A percentile compares a stretch with the other conserved stretches of the same genome.
Conservation (phyloP, 2,329 filamentous ascomycete species). For the Colletotrichum eremochloae region DNA sequence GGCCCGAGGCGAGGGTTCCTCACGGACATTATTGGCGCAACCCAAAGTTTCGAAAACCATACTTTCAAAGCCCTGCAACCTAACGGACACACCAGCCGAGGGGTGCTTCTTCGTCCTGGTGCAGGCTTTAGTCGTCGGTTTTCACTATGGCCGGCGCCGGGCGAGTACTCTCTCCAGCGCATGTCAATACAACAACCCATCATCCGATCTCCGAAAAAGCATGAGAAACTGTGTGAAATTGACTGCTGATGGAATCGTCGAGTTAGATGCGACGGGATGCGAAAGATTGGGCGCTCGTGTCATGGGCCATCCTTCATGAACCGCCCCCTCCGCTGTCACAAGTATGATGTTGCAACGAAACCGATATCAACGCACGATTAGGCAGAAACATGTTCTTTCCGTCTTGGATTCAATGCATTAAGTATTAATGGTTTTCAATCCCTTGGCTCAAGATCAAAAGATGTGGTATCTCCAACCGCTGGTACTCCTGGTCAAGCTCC, state of each 20-base stretch:
- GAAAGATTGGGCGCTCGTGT: too few species aligned
- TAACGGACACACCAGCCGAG: not conserved
- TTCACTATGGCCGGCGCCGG: too few species aligned
- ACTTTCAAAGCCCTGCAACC: too few species aligned
- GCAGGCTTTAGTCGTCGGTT: not conserved
- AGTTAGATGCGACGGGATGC: not conserved
- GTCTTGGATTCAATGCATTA: not conserved
- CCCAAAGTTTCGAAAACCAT: too few species aligned
- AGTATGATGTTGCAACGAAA: not conserved
- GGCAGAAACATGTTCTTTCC: not conserved
- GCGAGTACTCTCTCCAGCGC: not conserved
- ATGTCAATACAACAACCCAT: not conserved
- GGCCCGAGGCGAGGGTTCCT: not conserved
- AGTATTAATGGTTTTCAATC: not conserved
- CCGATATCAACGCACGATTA: not conserved
- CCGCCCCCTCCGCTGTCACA: not conserved
- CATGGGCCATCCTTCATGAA: not conserved
- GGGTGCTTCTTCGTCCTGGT: not conserved
- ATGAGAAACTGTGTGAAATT: not conserved
- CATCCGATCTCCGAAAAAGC: not conserved
- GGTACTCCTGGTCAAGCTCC: not conserved
- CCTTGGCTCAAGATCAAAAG: not conserved
- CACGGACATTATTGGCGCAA: not conserved
- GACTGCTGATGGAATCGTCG: not conserved
- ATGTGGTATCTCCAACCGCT: not conserved